Evolutionary conservation across 352 stramenopile genomes (phyloP), one percentile per base, ranked within the genome.

Genomic region (Blastocystis hominis): DNA sequence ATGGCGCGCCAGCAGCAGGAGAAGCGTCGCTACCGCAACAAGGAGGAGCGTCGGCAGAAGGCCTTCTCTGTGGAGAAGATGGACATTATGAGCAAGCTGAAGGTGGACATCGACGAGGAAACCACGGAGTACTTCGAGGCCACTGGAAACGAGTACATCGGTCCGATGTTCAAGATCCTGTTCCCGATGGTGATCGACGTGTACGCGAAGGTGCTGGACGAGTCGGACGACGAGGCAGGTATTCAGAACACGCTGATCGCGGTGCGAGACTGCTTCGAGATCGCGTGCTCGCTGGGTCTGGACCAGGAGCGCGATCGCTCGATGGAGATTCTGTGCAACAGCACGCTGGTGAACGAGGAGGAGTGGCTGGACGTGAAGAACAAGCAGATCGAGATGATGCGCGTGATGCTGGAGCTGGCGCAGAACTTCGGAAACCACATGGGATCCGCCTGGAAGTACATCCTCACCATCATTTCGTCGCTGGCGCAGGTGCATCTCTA

Each of bases 131-230:
- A 59, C 86, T 90, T 80, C 56, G 89, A 77, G 76, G 87, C 68
- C 44, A 89, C 75, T 46, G 92, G 94, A 77, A 93, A 91, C 54
- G 93, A 91, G 36, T 91, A 94, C 76, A 92, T 96, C 13, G 91
- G 92, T 38, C 95, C 96, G 3, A 99, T 99, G 97, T 98, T 98
- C 89, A 95, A 98, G 91, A 97, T 98, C 0, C 94, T 97, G 0
- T 99, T 97, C 96, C 96, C 95, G 40, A 95, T 96, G 55, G 90
- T 98, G 40, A 92, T 99, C 63, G 96, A 95, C 56, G 95, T 93
- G 56, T 96, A 98, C 75, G 98, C 95, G 1, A 95, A 98, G 88
- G 96, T 98, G 40, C 93, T 98, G 38, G 95, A 98, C 90, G 95
- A 91, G 70, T 94, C 92, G 1, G 94, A 97, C 20, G 93, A 97